Conservation (phyloP, 768 basidiomycete species). For the Tremella fuciformis region DNA sequence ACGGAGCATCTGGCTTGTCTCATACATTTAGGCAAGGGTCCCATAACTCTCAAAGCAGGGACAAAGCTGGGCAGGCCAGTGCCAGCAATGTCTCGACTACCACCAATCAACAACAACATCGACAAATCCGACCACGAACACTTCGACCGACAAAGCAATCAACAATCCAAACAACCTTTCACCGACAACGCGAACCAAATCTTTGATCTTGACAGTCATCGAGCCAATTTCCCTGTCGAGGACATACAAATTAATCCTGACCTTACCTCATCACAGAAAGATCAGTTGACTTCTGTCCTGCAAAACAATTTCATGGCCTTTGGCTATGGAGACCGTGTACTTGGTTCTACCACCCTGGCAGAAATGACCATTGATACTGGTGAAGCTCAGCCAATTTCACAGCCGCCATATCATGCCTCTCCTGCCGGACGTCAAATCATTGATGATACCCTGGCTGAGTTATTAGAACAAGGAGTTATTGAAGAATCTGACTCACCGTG, state of each 20-base stretch:
- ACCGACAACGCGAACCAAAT: no score
- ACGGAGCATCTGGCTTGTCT: neutral
- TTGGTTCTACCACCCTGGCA: neutral
- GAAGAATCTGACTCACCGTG: no score
- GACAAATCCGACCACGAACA: neutral
- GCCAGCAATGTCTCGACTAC: no score
- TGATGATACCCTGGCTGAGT: neutral
- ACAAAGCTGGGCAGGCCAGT: neutral
- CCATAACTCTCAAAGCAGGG: neutral
- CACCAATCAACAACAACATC: no score
- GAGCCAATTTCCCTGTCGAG: neutral
- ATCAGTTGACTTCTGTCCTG: neutral
- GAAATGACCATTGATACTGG: conserved; percentile 1
- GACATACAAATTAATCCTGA: neutral
- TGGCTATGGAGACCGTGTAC: neutral
- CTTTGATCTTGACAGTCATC: neutral
- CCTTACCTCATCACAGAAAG: neutral
- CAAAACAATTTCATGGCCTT: neutral
- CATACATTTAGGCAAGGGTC: neutral
- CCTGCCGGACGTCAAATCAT: neutral
- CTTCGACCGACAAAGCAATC: neutral
- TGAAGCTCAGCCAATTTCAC: neutral
- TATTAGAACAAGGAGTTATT: no score
- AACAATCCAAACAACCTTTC: neutral
- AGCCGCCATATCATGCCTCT: neutral